Evolutionary conservation across 345 rosid species (phyloP).

Genomic region (Pistacia integerrima): DNA sequence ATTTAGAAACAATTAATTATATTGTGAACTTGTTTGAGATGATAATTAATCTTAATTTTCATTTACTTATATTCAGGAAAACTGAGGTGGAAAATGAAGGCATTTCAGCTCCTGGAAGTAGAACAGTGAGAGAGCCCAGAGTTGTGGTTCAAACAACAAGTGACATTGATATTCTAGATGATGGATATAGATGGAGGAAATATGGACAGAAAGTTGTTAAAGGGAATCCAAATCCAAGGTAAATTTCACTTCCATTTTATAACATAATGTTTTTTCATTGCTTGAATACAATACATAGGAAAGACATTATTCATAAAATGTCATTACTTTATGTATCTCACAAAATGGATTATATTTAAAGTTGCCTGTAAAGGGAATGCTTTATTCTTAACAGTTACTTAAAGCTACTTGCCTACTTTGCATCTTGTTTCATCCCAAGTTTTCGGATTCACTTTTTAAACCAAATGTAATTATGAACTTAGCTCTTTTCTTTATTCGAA

Average conservation of each 20-base stretch:
- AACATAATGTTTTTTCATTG: no score
- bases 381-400: not conserved
- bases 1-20: not conserved
- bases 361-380: slow-evolving; percentile 9
- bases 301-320: not conserved
- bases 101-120: slow-evolving; percentile 69
- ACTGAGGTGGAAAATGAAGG: slow-evolving; percentile 78
- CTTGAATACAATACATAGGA: no score
- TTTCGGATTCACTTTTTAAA: not conserved
- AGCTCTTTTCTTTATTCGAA: not conserved
- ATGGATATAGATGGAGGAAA: slow-evolving; percentile 96
- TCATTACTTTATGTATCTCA: not conserved
- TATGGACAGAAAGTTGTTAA: slow-evolving; percentile 97
- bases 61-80: slow-evolving; percentile 47
- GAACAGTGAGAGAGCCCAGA: slow-evolving; percentile 83
- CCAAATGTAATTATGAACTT: not conserved
- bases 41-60: not conserved
- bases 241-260: not conserved
- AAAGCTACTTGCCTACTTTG: not conserved
- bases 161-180: slow-evolving; percentile 90
- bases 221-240: slow-evolving; percentile 97
- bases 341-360: slow-evolving; percentile 9
- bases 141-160: slow-evolving; percentile 95
- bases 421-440: not conserved
- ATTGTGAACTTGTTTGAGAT: not conserved